Conservation (phyloP, 441 rosid genomes). For the Aquilaria agallochum region DNA sequence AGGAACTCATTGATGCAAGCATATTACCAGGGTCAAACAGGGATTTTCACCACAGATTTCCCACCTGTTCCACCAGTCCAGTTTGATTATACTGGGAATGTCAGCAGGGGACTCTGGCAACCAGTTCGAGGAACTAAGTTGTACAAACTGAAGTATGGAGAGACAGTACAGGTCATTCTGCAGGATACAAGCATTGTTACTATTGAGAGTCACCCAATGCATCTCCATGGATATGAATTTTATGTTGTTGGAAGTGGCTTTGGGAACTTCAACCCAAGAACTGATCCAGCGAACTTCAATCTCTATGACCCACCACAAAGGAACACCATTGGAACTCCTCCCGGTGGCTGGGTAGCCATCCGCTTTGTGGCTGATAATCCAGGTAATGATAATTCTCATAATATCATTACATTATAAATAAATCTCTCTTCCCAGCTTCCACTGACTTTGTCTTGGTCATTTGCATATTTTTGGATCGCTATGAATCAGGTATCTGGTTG, state of each 20-base stretch:
- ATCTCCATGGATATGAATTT: slow-evolving; percentile 57
- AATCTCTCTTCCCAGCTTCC: too few species aligned
- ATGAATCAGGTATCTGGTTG: slow-evolving; percentile 47
- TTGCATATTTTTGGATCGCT: background rate
- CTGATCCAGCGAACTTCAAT: slow-evolving; percentile 49
- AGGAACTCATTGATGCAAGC: slow-evolving; percentile 53
- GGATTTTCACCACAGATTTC: slow-evolving; percentile 52
- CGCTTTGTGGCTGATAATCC: slow-evolving; percentile 55
- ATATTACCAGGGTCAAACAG: slow-evolving; percentile 44
- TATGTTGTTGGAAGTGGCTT: slow-evolving; percentile 48
- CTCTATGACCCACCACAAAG: slow-evolving; percentile 50
- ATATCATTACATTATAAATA: background rate
- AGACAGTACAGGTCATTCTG: slow-evolving; percentile 42
- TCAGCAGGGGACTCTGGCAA: slow-evolving; percentile 55
- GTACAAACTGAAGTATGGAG: slow-evolving; percentile 42
- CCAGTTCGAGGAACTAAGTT: slow-evolving; percentile 45
- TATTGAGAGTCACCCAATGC: slow-evolving; percentile 60
- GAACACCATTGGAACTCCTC: slow-evolving; percentile 56
- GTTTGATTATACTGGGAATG: slow-evolving; percentile 60
- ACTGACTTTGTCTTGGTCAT: background rate
- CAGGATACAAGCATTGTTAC: slow-evolving; percentile 63
- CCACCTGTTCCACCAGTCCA: slow-evolving; percentile 57
- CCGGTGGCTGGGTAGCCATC: slow-evolving; percentile 67
- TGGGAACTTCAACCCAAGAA: slow-evolving; percentile 51
- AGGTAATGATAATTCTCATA: slow-evolving; percentile 22